Evolutionary conservation across 768 basidiomycete species (phyloP).

Genomic region (Termitomyces sp.): DNA sequence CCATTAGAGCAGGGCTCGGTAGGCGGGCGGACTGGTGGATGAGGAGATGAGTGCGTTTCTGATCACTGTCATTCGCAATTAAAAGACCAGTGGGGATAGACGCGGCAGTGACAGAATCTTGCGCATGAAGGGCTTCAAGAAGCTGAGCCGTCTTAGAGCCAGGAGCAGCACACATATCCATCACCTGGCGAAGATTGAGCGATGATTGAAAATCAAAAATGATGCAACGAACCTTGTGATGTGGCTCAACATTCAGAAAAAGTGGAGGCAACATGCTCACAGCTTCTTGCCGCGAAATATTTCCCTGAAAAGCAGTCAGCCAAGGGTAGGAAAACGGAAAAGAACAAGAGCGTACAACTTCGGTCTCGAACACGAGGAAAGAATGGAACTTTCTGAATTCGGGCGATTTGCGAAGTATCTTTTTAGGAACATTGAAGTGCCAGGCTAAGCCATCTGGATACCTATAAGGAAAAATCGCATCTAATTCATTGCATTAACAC

Average conservation of each 20-base stretch:
- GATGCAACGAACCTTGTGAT: constrained; percentile 54
- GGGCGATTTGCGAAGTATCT: constrained; percentile 76
- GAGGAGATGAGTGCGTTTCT: constrained; percentile 91
- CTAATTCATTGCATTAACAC: neutral
- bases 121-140: constrained; percentile 88
- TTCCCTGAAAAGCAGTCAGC: constrained; percentile 54
- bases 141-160: constrained; percentile 98
- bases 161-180: constrained; percentile 98
- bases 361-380: constrained; percentile 96
- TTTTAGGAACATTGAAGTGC: constrained; percentile 92
- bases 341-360: constrained; percentile 62
- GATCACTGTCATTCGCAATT: constrained; percentile 93
- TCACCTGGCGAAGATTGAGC: constrained; percentile 42
- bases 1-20: constrained; percentile 87
- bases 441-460: constrained; percentile 94
- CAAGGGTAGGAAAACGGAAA: neutral
- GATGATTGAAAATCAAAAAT: neutral
- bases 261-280: constrained; percentile 99
- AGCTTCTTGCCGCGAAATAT: constrained; percentile 92
- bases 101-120: constrained; percentile 56
- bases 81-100: constrained; percentile 80
- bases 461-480: constrained; percentile 38
- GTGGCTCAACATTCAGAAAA: constrained; percentile 89
- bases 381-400: constrained; percentile 95
- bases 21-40: constrained; percentile 97